Percentiles rank a stretch among this genome's conserved stretches.
phyloP scores from a whole-genome alignment of 805 yeast species.

The Cyberlindnera amylophila region DNA sequence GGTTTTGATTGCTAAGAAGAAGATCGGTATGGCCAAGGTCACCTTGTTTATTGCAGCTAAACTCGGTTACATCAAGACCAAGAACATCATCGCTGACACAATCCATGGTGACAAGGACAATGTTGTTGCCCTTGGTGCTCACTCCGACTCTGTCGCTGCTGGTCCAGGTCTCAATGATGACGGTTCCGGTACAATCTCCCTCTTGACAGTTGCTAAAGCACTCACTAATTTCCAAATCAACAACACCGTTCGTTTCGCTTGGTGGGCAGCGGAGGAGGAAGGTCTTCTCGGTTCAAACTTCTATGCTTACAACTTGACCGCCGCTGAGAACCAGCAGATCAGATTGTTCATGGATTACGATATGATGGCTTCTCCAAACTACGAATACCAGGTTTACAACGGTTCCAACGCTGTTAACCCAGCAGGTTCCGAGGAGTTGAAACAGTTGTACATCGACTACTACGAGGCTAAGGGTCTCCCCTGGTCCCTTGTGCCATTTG shows the following conservation, averaged over 20 bases:
- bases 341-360: slow-evolving; percentile 95
- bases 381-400: slow-evolving; percentile 83
- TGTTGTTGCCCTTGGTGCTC: slow-evolving; percentile 88
- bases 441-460: slow-evolving; percentile 60
- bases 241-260: slow-evolving; percentile 90
- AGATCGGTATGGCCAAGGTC: slow-evolving; percentile 23
- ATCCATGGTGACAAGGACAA: slow-evolving; percentile 78
- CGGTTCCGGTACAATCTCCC: slow-evolving; percentile 85
- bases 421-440: slow-evolving; percentile 82
- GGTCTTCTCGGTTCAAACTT: slow-evolving; percentile 85
- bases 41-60: slow-evolving; percentile 62
- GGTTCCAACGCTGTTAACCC: slow-evolving; percentile 73
- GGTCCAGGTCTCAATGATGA: slow-evolving; percentile 98
- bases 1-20: slow-evolving; percentile 22
- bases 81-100: slow-evolving; percentile 87
- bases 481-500: slow-evolving; percentile 84
- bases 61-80: slow-evolving; percentile 61
- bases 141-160: slow-evolving; percentile 83
- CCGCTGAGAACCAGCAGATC: slow-evolving; percentile 72
- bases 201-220: slow-evolving; percentile 79
- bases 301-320: slow-evolving; percentile 63
- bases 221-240: slow-evolving; percentile 71
- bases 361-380: slow-evolving; percentile 97
- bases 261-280: slow-evolving; percentile 99
- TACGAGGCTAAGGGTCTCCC: slow-evolving; percentile 64